phyloP scores from a whole-genome alignment of 2,329 filamentous ascomycete genomes.

The Lachnellula subtilissima region DNA sequence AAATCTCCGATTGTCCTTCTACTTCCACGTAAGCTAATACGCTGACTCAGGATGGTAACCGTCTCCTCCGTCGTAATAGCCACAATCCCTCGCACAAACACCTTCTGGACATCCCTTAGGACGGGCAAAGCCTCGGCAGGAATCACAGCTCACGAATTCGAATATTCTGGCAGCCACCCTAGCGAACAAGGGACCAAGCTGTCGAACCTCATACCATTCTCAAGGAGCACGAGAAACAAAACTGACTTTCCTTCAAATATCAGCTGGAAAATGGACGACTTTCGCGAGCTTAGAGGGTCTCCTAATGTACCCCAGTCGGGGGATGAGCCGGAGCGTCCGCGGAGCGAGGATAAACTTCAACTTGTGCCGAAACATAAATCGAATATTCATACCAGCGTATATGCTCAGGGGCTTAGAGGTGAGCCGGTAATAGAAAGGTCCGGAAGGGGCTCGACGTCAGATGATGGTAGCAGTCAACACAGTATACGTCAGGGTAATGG shows the following conservation, averaged over 20 bases:
- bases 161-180: conserved; percentile 1
- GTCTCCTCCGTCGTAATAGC: conserved; percentile 4
- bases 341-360: no score
- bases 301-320: no score
- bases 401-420: not conserved
- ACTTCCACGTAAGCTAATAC: not conserved
- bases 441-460: not conserved
- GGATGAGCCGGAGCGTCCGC: no score
- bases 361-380: not conserved
- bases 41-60: conserved; percentile 1
- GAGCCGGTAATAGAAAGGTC: not conserved
- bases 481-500: not conserved
- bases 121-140: conserved; percentile 3
- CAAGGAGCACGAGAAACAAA: not conserved
- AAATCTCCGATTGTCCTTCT: not conserved
- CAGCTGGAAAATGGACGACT: no score
- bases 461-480: not conserved
- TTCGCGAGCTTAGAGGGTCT: no score
- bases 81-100: conserved; percentile 9
- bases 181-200: not conserved
- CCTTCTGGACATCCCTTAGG: conserved; percentile 9
- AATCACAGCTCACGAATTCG: conserved; percentile 8
- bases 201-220: not conserved
- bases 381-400: not conserved
- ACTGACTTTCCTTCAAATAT: not conserved